Base-by-base conservation (phyloP, 2,329 filamentous ascomycete species). In the Fusarium azukiicola region DNA sequence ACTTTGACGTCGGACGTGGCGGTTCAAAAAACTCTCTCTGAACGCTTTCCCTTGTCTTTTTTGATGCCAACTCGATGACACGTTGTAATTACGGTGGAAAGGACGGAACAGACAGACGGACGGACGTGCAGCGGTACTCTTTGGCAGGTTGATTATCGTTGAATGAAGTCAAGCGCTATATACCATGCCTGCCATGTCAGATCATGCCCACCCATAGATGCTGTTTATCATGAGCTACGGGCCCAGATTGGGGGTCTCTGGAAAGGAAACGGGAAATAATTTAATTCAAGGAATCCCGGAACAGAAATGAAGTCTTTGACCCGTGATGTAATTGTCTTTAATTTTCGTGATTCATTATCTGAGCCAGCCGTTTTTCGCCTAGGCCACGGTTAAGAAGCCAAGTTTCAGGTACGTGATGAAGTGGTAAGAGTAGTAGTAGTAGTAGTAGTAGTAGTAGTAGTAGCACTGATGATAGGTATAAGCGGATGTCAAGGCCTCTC, bases 31-130 rank as follows among this genome's bases (percentile, higher is more conserved):
- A 40, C 56, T 61, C 75, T 67, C 69, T 32, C 72, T 75, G 71
- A 71, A 71, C 52, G 63, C 54, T 74, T 74, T 66, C 46, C 27
- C 32, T 49, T 68, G n/a, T 61, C 40, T 71, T 71, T 74, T 47
- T 78, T 49, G 70, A 72, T 81, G 74, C 69, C 76, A 72, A 72
- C 66, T 73, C 69, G 69, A 73, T 54, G 38, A 70, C 74, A 67
- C 50, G 64, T 69, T 79, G 63, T 74, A 74, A 74, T 74, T 74
- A 79, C 74, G 71, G 54, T 40, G 54, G 63, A 72, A n/a, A 56
- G 58, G 49, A 73, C 61, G 71, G 73, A 52, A 72, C 67, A 76
- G 32, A 71, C 58, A 61, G 63, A 73, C 68, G 76, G 21, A 71
- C 58, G 40, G 40, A 71, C 50, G 58, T 50, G 47, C 52, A 36